Base-by-base conservation (phyloP, 2,329 filamentous ascomycete genomes). In the Colletotrichum horii region DNA sequence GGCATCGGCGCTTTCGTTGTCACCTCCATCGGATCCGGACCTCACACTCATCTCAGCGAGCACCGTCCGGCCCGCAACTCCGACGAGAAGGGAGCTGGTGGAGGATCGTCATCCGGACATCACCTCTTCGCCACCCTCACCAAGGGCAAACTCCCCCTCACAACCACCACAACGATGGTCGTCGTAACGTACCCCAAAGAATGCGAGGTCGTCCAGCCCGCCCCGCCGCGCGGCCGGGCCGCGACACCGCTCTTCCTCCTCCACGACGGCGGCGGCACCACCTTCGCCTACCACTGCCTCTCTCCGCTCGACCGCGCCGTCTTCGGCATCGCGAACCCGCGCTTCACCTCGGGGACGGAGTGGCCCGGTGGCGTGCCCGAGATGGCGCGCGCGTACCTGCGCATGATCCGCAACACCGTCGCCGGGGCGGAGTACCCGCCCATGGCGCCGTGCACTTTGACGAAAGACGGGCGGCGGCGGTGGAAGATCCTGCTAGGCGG, bases 211-310 rank as follows among this genome's bases (percentile, higher is more conserved):
- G 28, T 77, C 67, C 76, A 77, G 48, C 66, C 70, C 58, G 73
- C 70, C 56, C 16, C 56, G 28, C 70, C 73, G 32, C 8, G 69
- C 9, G 56, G 32, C 15, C 77, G 77, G 36, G 66, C 67, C 26
- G 76, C 80, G 28, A 84, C 84, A n/a, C 90, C 91, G 3, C 83
- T 91, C 62, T 83, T 93, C 73, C 85, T 93, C 58, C 83, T 92
- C 52, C 91, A 93, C 82, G 91, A 93, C 76, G 91, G 91, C 77
- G 90, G 91, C 77, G 91, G 91, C 79, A 92, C 91, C 3, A 88
- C 87, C 4, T 91, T 90, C 79, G 87, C 86, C 78, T 92, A 92
- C 80, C 87, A 90, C 81, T 89, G 88, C 76, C 84, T 93, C 6
- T 85, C 87, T 22, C 79, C 84, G 2, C 83, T 92, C 26, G 81